Evolutionary conservation across 2,329 filamentous ascomycete genomes (phyloP).

Genomic region (Phialemoniopsis sp.): DNA sequence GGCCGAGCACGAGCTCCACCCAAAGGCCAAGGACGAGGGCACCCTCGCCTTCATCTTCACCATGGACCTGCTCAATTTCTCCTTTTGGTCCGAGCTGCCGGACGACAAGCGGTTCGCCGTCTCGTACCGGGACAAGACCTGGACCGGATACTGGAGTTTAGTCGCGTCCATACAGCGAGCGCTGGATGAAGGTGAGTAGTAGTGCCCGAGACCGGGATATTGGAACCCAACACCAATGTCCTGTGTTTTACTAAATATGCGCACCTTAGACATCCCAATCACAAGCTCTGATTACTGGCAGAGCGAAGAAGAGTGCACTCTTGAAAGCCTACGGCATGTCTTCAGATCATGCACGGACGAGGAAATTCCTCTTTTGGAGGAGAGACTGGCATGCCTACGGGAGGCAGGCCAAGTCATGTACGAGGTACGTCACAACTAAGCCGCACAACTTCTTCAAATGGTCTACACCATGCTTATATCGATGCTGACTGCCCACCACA

Average conservation of each 20-base stretch:
- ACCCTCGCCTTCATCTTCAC: conserved; percentile 93
- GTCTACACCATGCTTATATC: conserved; percentile 2
- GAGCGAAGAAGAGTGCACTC: conserved; percentile 68
- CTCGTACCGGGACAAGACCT: conserved; percentile 73
- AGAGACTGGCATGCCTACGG: conserved; percentile 73
- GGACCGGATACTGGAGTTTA: conserved; percentile 95
- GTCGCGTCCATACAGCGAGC: conserved; percentile 84
- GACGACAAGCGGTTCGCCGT: conserved; percentile 76
- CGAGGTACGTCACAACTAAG: conserved; percentile 47
- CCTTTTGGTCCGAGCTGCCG: conserved; percentile 79
- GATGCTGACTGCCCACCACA: conserved; percentile 28
- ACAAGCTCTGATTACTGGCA: conserved; percentile 87
- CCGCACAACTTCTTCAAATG: background rate
- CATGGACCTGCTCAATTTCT: conserved; percentile 96
- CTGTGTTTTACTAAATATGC: background rate
- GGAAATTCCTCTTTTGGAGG: conserved; percentile 76
- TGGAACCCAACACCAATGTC: background rate
- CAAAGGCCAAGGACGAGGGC: conserved; percentile 71
- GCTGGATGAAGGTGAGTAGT: conserved; percentile 70
- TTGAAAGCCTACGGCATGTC: conserved; percentile 68
- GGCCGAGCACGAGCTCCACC: conserved; percentile 87
- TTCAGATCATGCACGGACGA: conserved; percentile 87
- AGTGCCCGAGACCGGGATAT: background rate
- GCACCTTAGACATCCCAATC: conserved; percentile 70
- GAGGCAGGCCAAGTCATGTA: conserved; percentile 80